Evolutionary conservation across 2,329 filamentous ascomycete species (phyloP), one percentile per base, ranked within the genome.

Genomic region (Apiospora marii): DNA sequence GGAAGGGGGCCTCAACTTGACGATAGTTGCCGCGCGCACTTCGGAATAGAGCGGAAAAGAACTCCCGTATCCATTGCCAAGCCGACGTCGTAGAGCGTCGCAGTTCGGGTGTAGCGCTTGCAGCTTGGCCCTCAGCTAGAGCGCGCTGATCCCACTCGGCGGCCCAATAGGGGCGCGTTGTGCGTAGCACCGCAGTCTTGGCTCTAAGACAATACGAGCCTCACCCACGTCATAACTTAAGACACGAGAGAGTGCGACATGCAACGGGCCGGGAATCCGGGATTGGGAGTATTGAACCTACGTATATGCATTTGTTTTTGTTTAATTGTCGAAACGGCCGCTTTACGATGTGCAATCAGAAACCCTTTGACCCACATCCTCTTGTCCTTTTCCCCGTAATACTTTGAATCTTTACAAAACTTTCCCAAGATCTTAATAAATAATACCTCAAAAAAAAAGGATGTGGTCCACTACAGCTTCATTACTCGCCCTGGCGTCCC

Each of bases 401-500:
- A 37, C 8, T 5, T 6, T 37, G 37, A 6, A 37, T 37, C 1
- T 37, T 37, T 37, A 5, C 37, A 37, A 37, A 2, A 3, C 37
- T 37, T 37, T 37, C 37, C 37, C 37, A 37, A 37, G 37, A 37
- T 6, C 37, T 30, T 30, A 30, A 30, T 4, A 30, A 34, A 22
- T 12, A 37, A n/a, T 30, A 22, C 7, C 14, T 1, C 6, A 24
- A 49, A 19, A n/a, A n/a, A n/a, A n/a, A 37, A 46, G 0, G 4
- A 68, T 68, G 67, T 68, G 67, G 67, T 44, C 41, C 6, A 68
- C 22, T 6, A 22, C 3, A 30, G 13, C n/a, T 5, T 30, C 67
- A 1, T 27, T 69, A 22, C 46, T 69, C 14, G 67, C 34, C 71
- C 27, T 76, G 24, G 73, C 72, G 14, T 70, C 72, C 10, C 70